Base-by-base conservation (phyloP, 306 rosid species). In the Vachellia pachyceras region DNA sequence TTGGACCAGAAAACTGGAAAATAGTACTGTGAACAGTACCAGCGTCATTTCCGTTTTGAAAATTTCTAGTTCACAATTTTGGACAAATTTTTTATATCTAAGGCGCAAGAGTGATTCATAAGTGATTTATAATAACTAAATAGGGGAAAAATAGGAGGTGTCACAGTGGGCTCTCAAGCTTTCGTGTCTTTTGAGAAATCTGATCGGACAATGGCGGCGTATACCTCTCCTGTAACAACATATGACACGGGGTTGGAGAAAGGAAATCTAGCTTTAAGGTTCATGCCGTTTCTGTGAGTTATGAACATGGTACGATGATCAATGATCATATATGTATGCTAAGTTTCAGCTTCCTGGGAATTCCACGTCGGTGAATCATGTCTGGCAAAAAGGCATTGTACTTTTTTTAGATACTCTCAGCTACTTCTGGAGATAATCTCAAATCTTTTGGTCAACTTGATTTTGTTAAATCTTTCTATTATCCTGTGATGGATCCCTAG, bases 161-260 rank as follows among this genome's bases (percentile, higher is more conserved):
- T n/a, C n/a, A n/a, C n/a, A n/a, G 8, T 80, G 0, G 93, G 90
- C 0, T 80, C 91, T 0, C 90, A 90, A 58, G 77, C 91, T 10
- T 23, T 86, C 0, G 63, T 86, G 0, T 84, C 86, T 0, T 18
- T 66, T 14, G 15, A 64, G 77, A 36, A 10, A 75, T 50, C 40
- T 0, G 74, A 86, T n/a, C 88, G 85, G 0, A 78, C 17, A 5
- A n/a, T 82, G 47, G 60, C 23, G 1, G 79, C 79, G 0, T 78
- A 82, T 6, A 52, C 91, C 0, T 84, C 90, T 0, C 83, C 83
- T 0, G 47, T 87, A 13, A 82, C 74, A 0, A 44, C 80, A 0
- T 84, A 78, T 3, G 44, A 0, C 0, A 84, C 90, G 0, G 11
- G 5, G 22, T 12, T 87, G 23, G 52, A 80, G 36, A 61, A 78